phyloP scores from a whole-genome alignment of 2,329 filamentous ascomycete genomes.

The Huntiella moniliformis region DNA sequence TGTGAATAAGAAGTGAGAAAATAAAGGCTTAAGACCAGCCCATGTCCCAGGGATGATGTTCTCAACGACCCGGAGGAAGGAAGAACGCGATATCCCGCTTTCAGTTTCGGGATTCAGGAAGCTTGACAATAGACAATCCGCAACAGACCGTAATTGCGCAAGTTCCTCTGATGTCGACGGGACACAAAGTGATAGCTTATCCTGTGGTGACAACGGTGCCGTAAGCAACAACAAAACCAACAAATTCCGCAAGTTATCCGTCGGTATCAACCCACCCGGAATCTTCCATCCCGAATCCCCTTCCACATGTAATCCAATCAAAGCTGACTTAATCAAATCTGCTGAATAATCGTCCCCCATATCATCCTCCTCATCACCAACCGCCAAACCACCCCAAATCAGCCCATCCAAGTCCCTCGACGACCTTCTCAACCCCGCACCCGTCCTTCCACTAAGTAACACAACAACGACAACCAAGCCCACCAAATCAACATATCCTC shows the following conservation, averaged over 20 bases:
- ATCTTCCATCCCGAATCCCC: slow-evolving; percentile 18
- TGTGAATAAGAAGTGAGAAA: not conserved
- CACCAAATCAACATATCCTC: slow-evolving; percentile 49
- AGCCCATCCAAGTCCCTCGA: slow-evolving; percentile 41
- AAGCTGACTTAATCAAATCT: slow-evolving; percentile 21
- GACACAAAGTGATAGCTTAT: slow-evolving; percentile 43
- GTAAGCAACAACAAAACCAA: slow-evolving; percentile 51
- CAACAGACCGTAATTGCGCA: slow-evolving; percentile 37
- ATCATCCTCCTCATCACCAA: slow-evolving; percentile 37
- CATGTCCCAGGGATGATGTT: not conserved
- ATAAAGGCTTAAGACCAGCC: slow-evolving; percentile 9
- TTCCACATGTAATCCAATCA: slow-evolving; percentile 26
- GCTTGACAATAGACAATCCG: slow-evolving; percentile 44
- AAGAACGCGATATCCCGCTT: slow-evolving; percentile 43
- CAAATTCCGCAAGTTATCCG: slow-evolving; percentile 52
- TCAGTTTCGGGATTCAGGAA: slow-evolving; percentile 47
- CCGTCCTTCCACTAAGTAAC: slow-evolving; percentile 52
- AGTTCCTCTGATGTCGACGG: slow-evolving; percentile 33
- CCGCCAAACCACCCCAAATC: slow-evolving; percentile 52
- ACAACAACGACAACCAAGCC: slow-evolving; percentile 54
- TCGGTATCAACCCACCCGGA: slow-evolving; percentile 43
- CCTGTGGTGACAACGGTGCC: slow-evolving; percentile 45
- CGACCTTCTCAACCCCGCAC: slow-evolving; percentile 39
- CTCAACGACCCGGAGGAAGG: slow-evolving; percentile 35
- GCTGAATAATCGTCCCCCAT: slow-evolving; percentile 12